Evolutionary conservation across 2,329 filamentous ascomycete species (phyloP).

Genomic region (Aspergillus terreus): DNA sequence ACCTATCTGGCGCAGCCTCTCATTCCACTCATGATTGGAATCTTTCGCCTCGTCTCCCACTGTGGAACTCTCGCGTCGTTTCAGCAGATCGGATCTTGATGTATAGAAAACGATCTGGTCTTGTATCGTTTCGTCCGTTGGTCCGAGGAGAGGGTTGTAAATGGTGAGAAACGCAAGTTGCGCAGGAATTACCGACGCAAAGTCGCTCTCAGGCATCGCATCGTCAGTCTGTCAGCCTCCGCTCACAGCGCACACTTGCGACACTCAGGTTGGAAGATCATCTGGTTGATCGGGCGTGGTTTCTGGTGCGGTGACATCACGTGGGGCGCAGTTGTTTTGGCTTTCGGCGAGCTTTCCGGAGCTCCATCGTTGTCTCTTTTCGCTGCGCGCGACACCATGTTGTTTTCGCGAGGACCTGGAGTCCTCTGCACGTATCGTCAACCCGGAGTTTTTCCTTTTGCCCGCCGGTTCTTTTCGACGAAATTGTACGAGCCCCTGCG

Average conservation of each 20-base stretch:
- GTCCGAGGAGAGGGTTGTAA: conserved; percentile 82
- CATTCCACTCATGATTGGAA: conserved; percentile 67
- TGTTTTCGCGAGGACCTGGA: conserved; percentile 19
- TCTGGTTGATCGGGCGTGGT: conserved; percentile 13
- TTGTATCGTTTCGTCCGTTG: conserved; percentile 66
- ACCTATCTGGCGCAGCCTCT: conserved; percentile 86
- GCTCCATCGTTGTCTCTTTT: background rate
- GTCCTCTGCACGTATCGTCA: background rate
- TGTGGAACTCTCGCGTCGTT: conserved; percentile 14
- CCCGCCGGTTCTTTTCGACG: conserved; percentile 24
- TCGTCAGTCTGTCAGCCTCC: conserved; percentile 16
- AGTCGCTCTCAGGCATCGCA: conserved; percentile 39
- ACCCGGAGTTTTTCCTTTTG: conserved; percentile 1
- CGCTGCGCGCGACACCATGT: conserved; percentile 17
- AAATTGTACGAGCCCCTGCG: conserved; percentile 57
- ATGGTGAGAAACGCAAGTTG: conserved; percentile 88
- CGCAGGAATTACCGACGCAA: conserved; percentile 61
- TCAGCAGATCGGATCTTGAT: conserved; percentile 45
- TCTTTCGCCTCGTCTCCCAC: conserved; percentile 26
- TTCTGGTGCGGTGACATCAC: conserved; percentile 30
- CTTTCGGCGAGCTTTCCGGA: conserved; percentile 11
- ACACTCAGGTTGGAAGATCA: conserved; percentile 3
- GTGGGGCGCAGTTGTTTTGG: conserved; percentile 18
- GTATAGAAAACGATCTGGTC: conserved; percentile 94
- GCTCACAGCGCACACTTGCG: conserved; percentile 13